phyloP scores from a whole-genome alignment of 768 basidiomycete species.

The Cubamyces lactineus region DNA sequence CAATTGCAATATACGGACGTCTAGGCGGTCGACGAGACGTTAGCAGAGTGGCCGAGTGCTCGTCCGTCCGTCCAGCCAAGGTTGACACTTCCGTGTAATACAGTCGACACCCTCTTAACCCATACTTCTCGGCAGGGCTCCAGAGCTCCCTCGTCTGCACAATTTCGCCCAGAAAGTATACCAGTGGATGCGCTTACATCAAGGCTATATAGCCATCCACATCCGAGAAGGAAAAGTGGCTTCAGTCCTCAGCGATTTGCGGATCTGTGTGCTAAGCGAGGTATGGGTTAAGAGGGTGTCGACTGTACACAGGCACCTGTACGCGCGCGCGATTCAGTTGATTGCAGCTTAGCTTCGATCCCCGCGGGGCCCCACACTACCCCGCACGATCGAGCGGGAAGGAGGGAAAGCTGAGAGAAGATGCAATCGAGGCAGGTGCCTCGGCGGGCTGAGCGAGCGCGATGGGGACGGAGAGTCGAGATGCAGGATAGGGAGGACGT shows the following conservation, averaged over 20 bases:
- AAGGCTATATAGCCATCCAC: no score
- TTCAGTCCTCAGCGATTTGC: no score
- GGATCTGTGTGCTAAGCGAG: no score
- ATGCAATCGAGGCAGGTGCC: background rate
- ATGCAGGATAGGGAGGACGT: background rate
- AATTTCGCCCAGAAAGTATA: no score
- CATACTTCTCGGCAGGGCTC: no score
- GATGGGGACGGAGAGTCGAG: background rate
- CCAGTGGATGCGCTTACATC: no score
- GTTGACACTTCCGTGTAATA: background rate
- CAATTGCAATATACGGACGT: background rate
- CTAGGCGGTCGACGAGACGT: background rate
- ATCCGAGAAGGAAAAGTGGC: no score
- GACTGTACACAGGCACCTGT: no score
- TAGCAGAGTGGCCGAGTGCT: background rate
- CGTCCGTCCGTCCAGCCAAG: background rate
- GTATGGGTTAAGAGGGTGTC: no score
- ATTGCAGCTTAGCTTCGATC: slow-evolving; percentile 5
- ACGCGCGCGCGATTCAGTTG: background rate
- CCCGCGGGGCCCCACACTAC: slow-evolving; percentile 18
- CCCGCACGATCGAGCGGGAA: background rate
- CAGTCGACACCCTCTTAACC: no score
- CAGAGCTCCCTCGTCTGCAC: no score
- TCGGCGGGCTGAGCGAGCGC: background rate
- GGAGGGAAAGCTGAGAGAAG: background rate